Evolutionary conservation across 208 protist species (phyloP), one percentile per base, ranked within the genome.

Genomic region (Lotmaria passim): DNA sequence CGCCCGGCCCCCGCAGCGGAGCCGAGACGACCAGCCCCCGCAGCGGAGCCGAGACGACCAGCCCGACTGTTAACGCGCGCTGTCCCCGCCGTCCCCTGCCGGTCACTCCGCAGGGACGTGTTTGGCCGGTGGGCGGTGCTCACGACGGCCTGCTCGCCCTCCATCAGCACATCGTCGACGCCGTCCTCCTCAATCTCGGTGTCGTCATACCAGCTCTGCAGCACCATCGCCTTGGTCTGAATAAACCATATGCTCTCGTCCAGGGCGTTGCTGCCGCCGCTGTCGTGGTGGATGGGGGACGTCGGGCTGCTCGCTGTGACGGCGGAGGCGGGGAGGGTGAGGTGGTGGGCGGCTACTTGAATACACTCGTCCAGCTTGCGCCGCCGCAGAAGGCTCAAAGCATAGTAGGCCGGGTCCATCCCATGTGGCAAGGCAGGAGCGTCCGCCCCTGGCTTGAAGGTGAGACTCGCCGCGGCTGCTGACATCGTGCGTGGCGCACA

Each of bases 111-210:
- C 21, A 98, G 72, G 6, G 95, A 98, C 0, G 96, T 98, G 47
- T 83, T 86, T 0, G 91, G 91, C 11, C 91, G 78, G 38, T 95
- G 92, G 11, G 89, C 75, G 30, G 78, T 86, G 28, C 90, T 87
- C 5, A 93, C 87, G 4, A 96, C 83, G 31, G 93, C 89, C 28
- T 98, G 91, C 63, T 96, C 89, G 8, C 80, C 86, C 58, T 99
- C 97, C 56, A 98, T 76, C 30, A 98, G 83, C 30, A 96, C 77
- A 31, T 98, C 92, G 44, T 95, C 93, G 6, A 97, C 79, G 44
- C 93, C 97, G 78, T 98, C 66, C 62, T 98, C 96, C 44, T 98
- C 97, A 55, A 98, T 79, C 31, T 98, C 97, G n/a, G 91, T 81
- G 73, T 99, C 97, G 72, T 98, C 96, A 69, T 97, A 97, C 86